Base-by-base conservation (phyloP, 768 basidiomycete species). In the Paxillus ammoniavirescens region DNA sequence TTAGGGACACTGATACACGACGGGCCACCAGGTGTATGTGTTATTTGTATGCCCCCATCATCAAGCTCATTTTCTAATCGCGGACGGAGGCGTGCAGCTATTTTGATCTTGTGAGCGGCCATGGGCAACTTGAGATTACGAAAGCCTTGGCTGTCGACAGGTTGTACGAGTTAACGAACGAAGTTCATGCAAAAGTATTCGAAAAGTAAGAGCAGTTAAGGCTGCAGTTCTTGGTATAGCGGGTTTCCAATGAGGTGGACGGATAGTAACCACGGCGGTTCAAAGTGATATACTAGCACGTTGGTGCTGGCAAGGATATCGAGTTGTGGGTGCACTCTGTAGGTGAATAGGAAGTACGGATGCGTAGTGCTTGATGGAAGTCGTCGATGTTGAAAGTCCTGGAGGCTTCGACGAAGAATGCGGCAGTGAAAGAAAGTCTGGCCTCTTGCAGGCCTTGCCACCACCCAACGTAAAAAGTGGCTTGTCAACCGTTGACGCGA, bases 1-100 rank as follows among this genome's bases (percentile, higher is more conserved):
- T 91, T 91, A 28, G 80, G 73, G 5, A 91, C 87, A 21, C 75
- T 75, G 54, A 91, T 83, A 46, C 71, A 79, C 41, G 79, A 81
- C 38, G 72, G 69, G 13, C 71, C 65, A 28, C 71, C 72, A 5
- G 76, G 66, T 5, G 67, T 59, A 47, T 79, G 80, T 45, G 76
- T 70, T 41, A 89, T 76, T 52, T 77, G 73, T 50, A 90, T 72
- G 15, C 79, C 78, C 45, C 80, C 76, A 64, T 90, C 89, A 51
- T 82, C 80, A 28, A 82, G 61, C 64, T 90, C 89, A 53, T 75
- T 77, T 2, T 75, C 64, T 10, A 90, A 74, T n/a, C 78, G 71
- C 0, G 89, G 89, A 8, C 89, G 77, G 28, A 91, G 77, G 23
- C 89, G 82, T 23, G 87, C 87, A 0, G 84, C 81, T 56, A 91